Percentiles rank a stretch among this genome's conserved stretches.
Evolutionary conservation across 768 basidiomycete species (phyloP).

Genomic region (Mycena venus): DNA sequence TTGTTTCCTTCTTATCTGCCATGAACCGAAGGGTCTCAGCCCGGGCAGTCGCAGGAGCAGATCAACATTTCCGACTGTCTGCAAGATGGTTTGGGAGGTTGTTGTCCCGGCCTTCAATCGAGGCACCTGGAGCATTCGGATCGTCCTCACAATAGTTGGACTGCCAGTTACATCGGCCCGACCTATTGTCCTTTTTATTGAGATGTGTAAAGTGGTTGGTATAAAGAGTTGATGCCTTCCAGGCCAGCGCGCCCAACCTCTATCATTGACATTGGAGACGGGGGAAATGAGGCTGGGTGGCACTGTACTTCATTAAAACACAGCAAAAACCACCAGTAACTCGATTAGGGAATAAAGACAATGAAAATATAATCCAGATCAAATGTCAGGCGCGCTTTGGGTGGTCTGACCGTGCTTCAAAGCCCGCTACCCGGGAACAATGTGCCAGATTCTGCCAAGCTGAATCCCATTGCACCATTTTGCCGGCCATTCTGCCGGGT

Average conservation of each 20-base stretch:
- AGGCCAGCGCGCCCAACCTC: background rate
- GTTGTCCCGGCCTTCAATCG: slow-evolving; percentile 9
- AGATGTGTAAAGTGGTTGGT: background rate
- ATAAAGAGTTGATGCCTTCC: background rate
- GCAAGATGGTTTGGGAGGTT: background rate
- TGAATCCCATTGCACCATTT: background rate
- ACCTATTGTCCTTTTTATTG: background rate
- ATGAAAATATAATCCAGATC: no score
- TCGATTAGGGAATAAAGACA: background rate
- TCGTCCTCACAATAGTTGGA: slow-evolving; percentile 1
- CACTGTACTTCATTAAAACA: no score
- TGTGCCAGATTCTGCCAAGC: background rate
- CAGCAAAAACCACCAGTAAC: no score
- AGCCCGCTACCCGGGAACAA: background rate
- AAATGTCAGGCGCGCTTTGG: no score
- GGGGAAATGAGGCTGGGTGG: background rate
- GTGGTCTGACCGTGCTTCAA: background rate
- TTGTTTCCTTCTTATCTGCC: no score
- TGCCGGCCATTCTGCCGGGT: slow-evolving; percentile 1
- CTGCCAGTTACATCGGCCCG: background rate
- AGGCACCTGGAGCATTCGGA: background rate
- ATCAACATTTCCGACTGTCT: background rate
- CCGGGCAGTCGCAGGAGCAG: background rate
- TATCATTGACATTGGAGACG: background rate
- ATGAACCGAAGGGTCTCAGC: background rate